phyloP scores from a whole-genome alignment of 805 yeast genomes.

The Naumovozyma castellii region DNA sequence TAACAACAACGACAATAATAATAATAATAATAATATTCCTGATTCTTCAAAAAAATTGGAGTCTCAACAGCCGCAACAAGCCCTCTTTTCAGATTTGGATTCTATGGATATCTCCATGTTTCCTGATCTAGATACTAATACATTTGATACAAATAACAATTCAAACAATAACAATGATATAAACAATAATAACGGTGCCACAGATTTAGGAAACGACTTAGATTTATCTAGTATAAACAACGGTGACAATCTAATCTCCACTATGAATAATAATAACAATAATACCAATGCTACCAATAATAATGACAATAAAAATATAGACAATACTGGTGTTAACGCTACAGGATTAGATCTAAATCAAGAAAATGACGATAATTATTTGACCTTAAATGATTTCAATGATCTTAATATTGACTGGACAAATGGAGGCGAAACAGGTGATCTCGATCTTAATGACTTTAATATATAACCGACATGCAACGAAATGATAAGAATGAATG shows the following conservation, averaged over 20 bases:
- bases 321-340: constrained; percentile 4
- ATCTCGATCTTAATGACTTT: constrained; percentile 22
- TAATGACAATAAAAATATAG: background rate
- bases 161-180: constrained; percentile 3
- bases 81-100: constrained; percentile 16
- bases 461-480: constrained; percentile 9
- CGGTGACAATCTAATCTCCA: background rate
- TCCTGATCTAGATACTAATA: constrained; percentile 26
- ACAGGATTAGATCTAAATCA: constrained; percentile 5
- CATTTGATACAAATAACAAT: constrained; percentile 17
- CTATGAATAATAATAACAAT: constrained; percentile 2
- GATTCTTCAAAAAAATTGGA: constrained; percentile 1
- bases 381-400: constrained; percentile 30
- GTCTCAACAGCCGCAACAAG: background rate
- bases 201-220: background rate
- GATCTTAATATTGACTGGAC: constrained; percentile 30
- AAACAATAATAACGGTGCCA: constrained; percentile 2
- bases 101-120: constrained; percentile 26
- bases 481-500: no score
- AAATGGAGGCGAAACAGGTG: constrained; percentile 22
- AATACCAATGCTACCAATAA: constrained; percentile 1
- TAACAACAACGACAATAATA: constrained; percentile 1
- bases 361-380: constrained; percentile 24
- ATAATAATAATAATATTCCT: background rate
- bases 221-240: background rate